These are phyloP conservation scores for Trapa incisa DNA, from an alignment of 345 rosid genomes.

Conservation along the genomic window DNA sequence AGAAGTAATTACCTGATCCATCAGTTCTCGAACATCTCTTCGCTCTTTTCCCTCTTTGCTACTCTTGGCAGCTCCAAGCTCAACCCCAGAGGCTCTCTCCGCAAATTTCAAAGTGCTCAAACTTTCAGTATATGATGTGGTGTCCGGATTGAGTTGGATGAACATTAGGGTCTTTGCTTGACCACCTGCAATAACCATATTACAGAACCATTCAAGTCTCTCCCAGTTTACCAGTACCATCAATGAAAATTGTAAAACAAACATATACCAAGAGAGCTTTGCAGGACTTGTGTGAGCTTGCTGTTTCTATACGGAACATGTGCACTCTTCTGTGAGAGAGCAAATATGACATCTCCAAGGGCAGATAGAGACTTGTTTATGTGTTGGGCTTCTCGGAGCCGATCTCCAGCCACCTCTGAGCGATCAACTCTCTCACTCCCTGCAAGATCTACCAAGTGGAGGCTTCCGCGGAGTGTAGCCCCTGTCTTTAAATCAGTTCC, in stretches of 20 bases:
- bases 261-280: conserved; percentile 60
- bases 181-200: conserved; percentile 45
- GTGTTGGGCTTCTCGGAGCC: conserved; percentile 91
- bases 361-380: conserved; percentile 91
- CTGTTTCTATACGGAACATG: conserved; percentile 95
- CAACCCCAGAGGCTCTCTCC: conserved; percentile 93
- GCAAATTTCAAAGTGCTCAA: conserved; percentile 90
- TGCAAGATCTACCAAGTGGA: conserved; percentile 91
- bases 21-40: conserved; percentile 63
- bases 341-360: conserved; percentile 87
- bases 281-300: conserved; percentile 96
- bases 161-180: conserved; percentile 94
- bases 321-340: conserved; percentile 72
- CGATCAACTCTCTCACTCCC: conserved; percentile 98
- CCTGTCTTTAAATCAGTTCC: conserved; percentile 65
- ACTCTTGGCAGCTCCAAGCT: conserved; percentile 85
- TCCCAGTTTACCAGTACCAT: neutral
- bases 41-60: conserved; percentile 62
- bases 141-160: conserved; percentile 93
- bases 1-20: conserved; percentile 54
- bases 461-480: conserved; percentile 45
- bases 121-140: conserved; percentile 52
- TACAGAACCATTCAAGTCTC: neutral
- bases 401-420: conserved; percentile 77
- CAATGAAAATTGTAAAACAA: neutral